These are phyloP conservation scores for Aspergillus leporis DNA, from an alignment of 495 filamentous ascomycete species.

Conservation along the genomic window DNA sequence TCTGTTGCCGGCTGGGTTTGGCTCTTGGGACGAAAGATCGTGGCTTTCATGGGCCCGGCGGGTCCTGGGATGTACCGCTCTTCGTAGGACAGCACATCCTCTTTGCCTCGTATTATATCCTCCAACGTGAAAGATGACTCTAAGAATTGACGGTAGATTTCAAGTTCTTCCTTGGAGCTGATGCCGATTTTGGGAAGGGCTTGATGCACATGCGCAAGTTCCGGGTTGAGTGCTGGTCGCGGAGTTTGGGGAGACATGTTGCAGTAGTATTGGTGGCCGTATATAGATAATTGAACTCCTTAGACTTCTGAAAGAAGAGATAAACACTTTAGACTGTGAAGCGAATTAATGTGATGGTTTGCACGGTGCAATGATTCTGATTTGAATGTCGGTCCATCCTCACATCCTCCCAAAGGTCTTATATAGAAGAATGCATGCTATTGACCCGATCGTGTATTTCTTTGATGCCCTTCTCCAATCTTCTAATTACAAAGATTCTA, in stretches of 20 bases:
- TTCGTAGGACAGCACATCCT: conserved; percentile 3
- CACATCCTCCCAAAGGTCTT: background rate
- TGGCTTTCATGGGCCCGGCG: conserved; percentile 6
- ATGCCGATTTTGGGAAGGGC: background rate
- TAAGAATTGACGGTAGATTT: background rate
- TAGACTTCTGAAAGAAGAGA: background rate
- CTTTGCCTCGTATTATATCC: background rate
- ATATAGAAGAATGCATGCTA: background rate
- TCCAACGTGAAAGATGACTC: conserved; percentile 3
- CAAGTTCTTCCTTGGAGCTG: conserved; percentile 2
- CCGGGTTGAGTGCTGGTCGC: background rate
- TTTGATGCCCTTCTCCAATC: background rate
- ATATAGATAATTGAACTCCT: background rate
- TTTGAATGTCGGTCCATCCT: background rate
- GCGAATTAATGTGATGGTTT: background rate
- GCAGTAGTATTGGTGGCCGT: background rate
- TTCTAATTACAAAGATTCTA: background rate
- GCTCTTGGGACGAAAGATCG: conserved; percentile 10
- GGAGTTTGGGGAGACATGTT: background rate
- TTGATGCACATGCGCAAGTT: background rate
- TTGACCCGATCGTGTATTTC: background rate
- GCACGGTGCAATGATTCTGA: background rate
- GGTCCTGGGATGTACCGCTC: conserved; percentile 13
- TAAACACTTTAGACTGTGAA: background rate
- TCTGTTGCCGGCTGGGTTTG: background rate